phyloP scores from a whole-genome alignment of 2,329 filamentous ascomycete genomes.

The Stachybotrys elegans region DNA sequence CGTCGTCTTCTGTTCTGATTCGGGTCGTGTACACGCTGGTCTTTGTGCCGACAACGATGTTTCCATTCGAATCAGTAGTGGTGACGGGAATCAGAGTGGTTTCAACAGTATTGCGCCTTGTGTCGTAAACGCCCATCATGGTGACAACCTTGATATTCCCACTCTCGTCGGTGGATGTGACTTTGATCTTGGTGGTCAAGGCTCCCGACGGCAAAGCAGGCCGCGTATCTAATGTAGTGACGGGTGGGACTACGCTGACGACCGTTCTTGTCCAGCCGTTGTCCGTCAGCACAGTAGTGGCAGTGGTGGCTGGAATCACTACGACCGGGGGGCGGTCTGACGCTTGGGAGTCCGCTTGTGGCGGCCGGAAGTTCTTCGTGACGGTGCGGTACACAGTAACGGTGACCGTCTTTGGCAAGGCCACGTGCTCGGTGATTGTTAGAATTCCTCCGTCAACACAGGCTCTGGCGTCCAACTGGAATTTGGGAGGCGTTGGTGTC shows the following conservation, averaged over 20 bases:
- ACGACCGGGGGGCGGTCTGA: no score
- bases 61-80: not conserved
- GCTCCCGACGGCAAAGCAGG: not conserved
- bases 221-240: not conserved
- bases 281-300: not conserved
- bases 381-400: not conserved
- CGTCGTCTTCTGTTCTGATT: not conserved
- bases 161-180: no score
- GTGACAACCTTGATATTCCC: no score
- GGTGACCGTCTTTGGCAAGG: not conserved
- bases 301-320: not conserved
- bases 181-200: not conserved
- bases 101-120: no score
- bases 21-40: not conserved
- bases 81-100: not conserved
- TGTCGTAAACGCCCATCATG: no score
- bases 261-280: not conserved
- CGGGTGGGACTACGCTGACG: not conserved
- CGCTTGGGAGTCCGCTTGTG: not conserved
- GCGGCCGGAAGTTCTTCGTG: not conserved
- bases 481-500: not conserved
- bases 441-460: not conserved
- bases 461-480: not conserved
- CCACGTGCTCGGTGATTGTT: not conserved
- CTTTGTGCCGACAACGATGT: not conserved